Percentiles rank a stretch among this genome's conserved stretches.
Evolutionary conservation across 2,329 filamentous ascomycete genomes (phyloP).

Genomic region (Coccinonectria pachysandricola): DNA sequence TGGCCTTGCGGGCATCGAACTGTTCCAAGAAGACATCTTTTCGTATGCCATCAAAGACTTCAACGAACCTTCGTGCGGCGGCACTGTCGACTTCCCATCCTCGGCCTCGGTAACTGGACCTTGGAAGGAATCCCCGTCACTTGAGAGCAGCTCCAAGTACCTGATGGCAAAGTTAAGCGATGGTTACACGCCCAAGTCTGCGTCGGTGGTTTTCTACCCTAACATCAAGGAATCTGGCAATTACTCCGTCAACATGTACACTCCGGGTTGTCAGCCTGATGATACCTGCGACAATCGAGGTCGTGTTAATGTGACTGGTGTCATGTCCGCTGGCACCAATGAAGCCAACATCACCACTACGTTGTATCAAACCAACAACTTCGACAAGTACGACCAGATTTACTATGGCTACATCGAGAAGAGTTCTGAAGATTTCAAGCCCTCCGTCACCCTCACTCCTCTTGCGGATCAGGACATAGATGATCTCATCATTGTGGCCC

Average conservation of each 20-base stretch:
- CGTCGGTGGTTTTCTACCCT: conserved; percentile 68
- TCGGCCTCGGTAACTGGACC: conserved; percentile 59
- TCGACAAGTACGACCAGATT: conserved; percentile 91
- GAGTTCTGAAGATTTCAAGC: conserved; percentile 61
- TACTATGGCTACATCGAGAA: conserved; percentile 80
- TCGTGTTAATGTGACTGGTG: conserved; percentile 69
- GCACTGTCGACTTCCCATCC: conserved; percentile 49
- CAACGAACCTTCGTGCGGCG: conserved; percentile 78
- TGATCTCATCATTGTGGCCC: conserved; percentile 73
- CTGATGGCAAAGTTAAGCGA: conserved; percentile 55
- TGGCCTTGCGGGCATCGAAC: conserved; percentile 74
- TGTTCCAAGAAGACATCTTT: conserved; percentile 78
- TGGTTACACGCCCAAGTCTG: conserved; percentile 45
- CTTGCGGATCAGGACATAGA: conserved; percentile 49
- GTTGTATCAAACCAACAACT: conserved; percentile 86
- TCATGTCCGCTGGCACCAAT: conserved; percentile 45
- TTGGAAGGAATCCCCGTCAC: conserved; percentile 61
- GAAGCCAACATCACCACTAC: conserved; percentile 44
- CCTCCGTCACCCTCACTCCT: conserved; percentile 68
- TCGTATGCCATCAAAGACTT: conserved; percentile 77
- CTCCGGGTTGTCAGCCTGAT: conserved; percentile 79
- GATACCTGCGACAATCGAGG: conserved; percentile 67
- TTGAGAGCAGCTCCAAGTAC: conserved; percentile 64
- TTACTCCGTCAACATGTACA: conserved; percentile 85
- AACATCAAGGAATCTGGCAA: conserved; percentile 83